A percentile compares a stretch with the other conserved stretches of the same genome.
Conservation (phyloP, 306 rosid species). For the Prunus armeniaca region DNA sequence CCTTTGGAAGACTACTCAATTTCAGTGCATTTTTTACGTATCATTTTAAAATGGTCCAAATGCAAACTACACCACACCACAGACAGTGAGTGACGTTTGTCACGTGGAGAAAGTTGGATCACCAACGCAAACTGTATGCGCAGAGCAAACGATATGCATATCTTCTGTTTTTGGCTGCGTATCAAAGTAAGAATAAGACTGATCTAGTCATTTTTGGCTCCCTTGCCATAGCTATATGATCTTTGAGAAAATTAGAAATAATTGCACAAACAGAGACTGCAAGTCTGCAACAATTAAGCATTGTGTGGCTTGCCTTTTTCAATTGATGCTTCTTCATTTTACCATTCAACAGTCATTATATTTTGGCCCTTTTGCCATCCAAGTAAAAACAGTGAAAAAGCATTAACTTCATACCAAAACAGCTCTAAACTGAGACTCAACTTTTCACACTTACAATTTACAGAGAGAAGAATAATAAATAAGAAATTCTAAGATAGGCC, state of each 20-base stretch:
- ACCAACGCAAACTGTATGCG: neutral
- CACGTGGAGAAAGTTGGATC: neutral
- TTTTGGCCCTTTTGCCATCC: neutral
- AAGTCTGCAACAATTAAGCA: neutral
- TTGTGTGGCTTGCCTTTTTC: too few species aligned
- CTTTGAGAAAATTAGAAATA: too few species aligned
- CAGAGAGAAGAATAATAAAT: neutral
- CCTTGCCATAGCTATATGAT: neutral
- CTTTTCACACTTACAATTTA: conserved; percentile 1
- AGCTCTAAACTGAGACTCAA: neutral
- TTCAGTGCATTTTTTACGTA: too few species aligned
- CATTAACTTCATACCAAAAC: neutral
- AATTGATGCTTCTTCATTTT: neutral
- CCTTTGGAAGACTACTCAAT: too few species aligned
- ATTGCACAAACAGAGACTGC: neutral
- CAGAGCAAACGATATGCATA: neutral
- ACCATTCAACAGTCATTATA: neutral
- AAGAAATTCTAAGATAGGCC: neutral
- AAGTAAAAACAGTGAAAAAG: neutral
- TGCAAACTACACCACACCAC: neutral
- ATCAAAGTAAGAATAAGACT: too few species aligned
- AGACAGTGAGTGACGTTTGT: neutral
- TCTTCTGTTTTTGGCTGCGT: neutral
- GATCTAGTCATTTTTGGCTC: neutral
- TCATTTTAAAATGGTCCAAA: neutral